These are phyloP conservation scores for Tulasnella sp. DNA, from an alignment of 768 basidiomycete species.

Conservation along the genomic window DNA sequence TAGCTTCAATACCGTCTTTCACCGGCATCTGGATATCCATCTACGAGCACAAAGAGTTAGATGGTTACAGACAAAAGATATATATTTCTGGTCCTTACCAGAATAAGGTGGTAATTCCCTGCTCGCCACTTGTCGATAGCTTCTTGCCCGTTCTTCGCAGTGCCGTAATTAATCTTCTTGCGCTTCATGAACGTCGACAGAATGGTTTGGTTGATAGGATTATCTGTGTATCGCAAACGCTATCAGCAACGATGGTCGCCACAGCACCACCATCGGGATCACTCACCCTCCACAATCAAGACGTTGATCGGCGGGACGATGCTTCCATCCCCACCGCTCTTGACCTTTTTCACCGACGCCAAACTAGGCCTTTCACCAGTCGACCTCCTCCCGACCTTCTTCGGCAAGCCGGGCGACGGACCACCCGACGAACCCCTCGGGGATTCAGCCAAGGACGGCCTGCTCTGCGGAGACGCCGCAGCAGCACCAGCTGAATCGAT, in stretches of 20 bases:
- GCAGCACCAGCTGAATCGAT: neutral
- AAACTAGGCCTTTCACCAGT: conserved; percentile 25
- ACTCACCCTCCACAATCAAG: conserved; percentile 92
- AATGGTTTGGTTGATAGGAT: conserved; percentile 97
- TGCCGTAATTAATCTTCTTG: conserved; percentile 91
- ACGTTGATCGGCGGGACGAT: conserved; percentile 97
- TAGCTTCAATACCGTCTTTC: conserved; percentile 97
- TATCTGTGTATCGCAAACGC: conserved; percentile 57
- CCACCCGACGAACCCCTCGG: neutral
- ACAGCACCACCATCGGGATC: neutral
- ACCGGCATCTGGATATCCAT: conserved; percentile 99
- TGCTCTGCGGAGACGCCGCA: neutral
- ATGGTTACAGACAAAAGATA: neutral
- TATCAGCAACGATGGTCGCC: neutral
- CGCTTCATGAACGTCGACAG: conserved; percentile 94
- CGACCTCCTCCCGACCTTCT: conserved; percentile 18
- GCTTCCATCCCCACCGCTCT: conserved; percentile 55
- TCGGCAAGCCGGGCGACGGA: neutral
- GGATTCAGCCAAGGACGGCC: neutral
- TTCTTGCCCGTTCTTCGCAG: conserved; percentile 92
- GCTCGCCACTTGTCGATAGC: conserved; percentile 93
- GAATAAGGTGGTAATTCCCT: conserved; percentile 90
- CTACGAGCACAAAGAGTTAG: conserved; percentile 43
- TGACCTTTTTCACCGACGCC: conserved; percentile 47
- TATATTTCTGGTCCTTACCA: conserved; percentile 53